Evolutionary conservation across 2,329 filamentous ascomycete genomes (phyloP).

Genomic region (Didymosphaeria variabile): DNA sequence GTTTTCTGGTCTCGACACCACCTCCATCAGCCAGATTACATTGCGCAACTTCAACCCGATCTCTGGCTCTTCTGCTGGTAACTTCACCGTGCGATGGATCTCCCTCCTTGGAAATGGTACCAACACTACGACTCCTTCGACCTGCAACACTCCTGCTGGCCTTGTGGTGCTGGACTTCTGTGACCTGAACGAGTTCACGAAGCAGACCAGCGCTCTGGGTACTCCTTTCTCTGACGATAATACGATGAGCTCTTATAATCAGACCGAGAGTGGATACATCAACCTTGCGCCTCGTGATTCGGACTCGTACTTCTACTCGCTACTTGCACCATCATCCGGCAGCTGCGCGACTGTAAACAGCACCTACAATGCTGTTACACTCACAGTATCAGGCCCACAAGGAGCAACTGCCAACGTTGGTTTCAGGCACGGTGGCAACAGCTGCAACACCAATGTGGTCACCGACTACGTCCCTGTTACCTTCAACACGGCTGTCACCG

Average conservation of each 20-base stretch:
- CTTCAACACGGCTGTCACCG: constrained; percentile 5
- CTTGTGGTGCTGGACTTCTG: constrained; percentile 17
- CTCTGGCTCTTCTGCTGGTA: constrained; percentile 1
- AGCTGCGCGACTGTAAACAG: constrained; percentile 15
- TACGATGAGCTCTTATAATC: constrained; percentile 14
- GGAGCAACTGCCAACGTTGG: constrained; percentile 14
- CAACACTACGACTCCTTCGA: constrained; percentile 1
- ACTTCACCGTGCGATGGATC: constrained; percentile 17
- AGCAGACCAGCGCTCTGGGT: constrained; percentile 11
- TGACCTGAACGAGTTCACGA: constrained; percentile 10
- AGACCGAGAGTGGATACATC: constrained; percentile 12
- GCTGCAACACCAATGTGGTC: constrained; percentile 14
- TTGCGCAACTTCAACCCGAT: constrained; percentile 16
- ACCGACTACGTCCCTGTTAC: constrained; percentile 16
- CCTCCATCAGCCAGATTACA: constrained; percentile 13
- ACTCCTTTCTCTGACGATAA: constrained; percentile 16
- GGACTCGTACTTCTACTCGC: constrained; percentile 16
- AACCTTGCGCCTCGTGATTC: constrained; percentile 11
- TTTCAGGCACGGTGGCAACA: constrained; percentile 13
- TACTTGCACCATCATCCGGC: constrained; percentile 1
- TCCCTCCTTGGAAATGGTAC: constrained; percentile 12
- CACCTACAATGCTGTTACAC: constrained; percentile 9
- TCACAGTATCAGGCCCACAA: constrained; percentile 11
- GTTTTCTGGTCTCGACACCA: constrained; percentile 12
- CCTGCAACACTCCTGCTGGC: constrained; percentile 4